Evolutionary conservation across 164 flowering plant species (phyloP), one percentile per base, ranked within the genome.

Genomic region (Aristolochia fimbriata): DNA sequence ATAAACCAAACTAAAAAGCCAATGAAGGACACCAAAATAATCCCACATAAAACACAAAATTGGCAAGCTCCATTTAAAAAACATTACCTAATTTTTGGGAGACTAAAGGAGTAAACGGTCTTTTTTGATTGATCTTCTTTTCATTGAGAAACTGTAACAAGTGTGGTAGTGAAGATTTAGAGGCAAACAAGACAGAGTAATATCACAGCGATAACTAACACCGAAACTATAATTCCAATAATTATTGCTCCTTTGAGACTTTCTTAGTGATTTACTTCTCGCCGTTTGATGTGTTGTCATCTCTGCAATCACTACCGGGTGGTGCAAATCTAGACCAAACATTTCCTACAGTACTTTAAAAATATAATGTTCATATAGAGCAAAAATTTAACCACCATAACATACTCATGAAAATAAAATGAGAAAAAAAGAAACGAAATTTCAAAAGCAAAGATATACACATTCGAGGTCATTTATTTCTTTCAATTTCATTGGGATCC

Each of bases 311-410:
- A 30, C 30, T 20, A 19, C 57, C 41, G 23, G 88, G 81, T 57
- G 87, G 84, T 47, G 84, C 82, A 20, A 71, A 53, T n/a, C 82
- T 82, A 56, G 84, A 78, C 88, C 88, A 86, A 56, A 79, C 63
- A 74, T 88, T 91, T 46, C 94, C 96, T 55, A 77, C 84, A 67
- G 86, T 85, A 62, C 88, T 84, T 64, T 30, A 22, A 70, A 47
- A 62, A 67, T 15, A 31, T 33, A 57, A 55, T 31, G 10, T 21
- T 53, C 53, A 65, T 23, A 48, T 64, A 43, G 68, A 56, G 53
- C 24, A 50, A 17, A 55, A 49, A 49, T 47, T n/a, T 15, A 23
- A 15, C 53, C 27, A 55, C 25, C 46, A 60, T 27, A 52, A 41
- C 6, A 54, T 61, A 5, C 8, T 41, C 12, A 3, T 27, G 30